Conservation (phyloP, 352 stramenopile species). For the Globisporangium spiculum region DNA sequence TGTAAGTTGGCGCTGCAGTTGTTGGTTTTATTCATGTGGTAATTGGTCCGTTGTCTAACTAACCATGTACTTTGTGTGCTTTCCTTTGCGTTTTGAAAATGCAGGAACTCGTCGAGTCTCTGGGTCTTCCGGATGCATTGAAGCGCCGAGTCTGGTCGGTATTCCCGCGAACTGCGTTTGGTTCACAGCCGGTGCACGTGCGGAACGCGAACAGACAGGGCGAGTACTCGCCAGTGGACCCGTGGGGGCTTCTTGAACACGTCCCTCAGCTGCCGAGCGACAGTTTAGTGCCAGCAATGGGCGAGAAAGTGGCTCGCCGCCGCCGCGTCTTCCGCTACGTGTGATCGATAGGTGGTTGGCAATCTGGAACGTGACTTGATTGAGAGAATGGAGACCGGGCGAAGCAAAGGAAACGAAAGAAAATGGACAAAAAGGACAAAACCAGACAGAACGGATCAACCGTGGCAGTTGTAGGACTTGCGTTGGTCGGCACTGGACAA, state of each 20-base stretch:
- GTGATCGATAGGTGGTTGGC: constrained; percentile 19
- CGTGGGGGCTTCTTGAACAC: constrained; percentile 75
- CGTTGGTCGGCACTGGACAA: constrained; percentile 10
- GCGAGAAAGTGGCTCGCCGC: constrained; percentile 49
- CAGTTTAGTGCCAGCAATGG: constrained; percentile 34
- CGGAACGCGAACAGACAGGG: constrained; percentile 16
- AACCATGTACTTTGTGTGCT: neutral
- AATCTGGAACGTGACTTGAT: neutral
- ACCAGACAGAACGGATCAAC: neutral
- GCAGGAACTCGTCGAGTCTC: constrained; percentile 66
- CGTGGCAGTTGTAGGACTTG: neutral
- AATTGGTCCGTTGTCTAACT: neutral
- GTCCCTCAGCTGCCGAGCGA: constrained; percentile 71
- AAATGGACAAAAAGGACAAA: constrained; percentile 5
- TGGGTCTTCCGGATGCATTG: constrained; percentile 55
- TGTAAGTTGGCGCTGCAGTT: constrained; percentile 35
- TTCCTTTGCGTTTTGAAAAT: neutral
- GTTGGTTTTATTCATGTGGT: constrained; percentile 13
- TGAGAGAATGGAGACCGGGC: neutral
- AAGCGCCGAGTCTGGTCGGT: constrained; percentile 69
- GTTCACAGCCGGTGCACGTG: constrained; percentile 26
- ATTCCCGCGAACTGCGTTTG: constrained; percentile 50
- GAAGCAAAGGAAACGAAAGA: neutral
- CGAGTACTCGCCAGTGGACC: constrained; percentile 51
- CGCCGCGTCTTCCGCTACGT: constrained; percentile 73